Conservation (phyloP, 257 asterid species). For the Capsicum chinense region DNA sequence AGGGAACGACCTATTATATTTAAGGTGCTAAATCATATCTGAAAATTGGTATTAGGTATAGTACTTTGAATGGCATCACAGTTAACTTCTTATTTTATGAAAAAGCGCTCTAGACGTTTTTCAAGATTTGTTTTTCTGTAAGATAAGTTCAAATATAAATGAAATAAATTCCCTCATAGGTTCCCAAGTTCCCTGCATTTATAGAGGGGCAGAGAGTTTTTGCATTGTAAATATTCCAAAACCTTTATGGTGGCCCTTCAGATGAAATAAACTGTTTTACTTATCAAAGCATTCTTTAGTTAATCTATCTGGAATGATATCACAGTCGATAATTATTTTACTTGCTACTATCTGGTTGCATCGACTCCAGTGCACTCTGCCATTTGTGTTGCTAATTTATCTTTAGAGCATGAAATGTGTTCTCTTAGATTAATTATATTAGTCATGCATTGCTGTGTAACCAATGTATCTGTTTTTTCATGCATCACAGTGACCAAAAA, state of each 20-base stretch:
- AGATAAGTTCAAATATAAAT: neutral
- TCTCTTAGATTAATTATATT: constrained; percentile 17
- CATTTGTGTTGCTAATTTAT: constrained; percentile 14
- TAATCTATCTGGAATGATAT: neutral
- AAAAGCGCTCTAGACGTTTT: neutral
- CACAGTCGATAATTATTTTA: neutral
- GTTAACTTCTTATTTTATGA: neutral
- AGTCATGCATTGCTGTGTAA: neutral
- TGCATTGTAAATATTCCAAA: neutral
- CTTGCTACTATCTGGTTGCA: neutral
- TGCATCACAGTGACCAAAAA: neutral
- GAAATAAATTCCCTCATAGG: neutral
- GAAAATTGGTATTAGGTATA: neutral
- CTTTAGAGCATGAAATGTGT: neutral
- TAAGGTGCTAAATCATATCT: neutral
- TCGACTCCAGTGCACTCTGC: neutral
- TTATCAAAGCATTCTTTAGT: neutral
- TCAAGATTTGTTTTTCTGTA: neutral
- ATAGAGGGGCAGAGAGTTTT: neutral
- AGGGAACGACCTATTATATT: neutral
- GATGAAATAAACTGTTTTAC: too few species aligned
- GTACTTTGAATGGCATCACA: neutral
- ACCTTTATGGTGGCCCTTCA: neutral
- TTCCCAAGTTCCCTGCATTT: neutral
- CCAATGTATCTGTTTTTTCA: neutral